Evolutionary conservation across 2,329 filamentous ascomycete species (phyloP).

Genomic region (Paecilomyces dactylethromorphus): DNA sequence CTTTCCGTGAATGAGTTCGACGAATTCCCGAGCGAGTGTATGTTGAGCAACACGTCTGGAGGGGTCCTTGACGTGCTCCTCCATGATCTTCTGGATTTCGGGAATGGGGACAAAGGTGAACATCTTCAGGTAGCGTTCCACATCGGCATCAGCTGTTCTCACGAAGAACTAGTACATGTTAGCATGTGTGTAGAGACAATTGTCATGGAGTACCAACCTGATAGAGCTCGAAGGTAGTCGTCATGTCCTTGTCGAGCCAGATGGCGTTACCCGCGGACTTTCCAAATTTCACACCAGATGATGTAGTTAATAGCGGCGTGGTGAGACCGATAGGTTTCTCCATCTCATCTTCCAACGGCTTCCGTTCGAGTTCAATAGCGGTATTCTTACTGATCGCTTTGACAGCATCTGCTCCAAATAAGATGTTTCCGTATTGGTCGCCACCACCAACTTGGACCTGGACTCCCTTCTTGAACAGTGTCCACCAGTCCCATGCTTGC

Average conservation of each 20-base stretch:
- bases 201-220: slow-evolving; percentile 36
- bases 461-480: slow-evolving; percentile 65
- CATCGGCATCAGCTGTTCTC: slow-evolving; percentile 70
- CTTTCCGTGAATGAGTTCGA: slow-evolving; percentile 70
- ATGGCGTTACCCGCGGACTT: slow-evolving; percentile 92
- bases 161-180: slow-evolving; percentile 64
- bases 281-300: slow-evolving; percentile 82
- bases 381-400: slow-evolving; percentile 60
- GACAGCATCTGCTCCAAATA: slow-evolving; percentile 79
- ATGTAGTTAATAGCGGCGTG: slow-evolving; percentile 79
- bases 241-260: slow-evolving; percentile 81
- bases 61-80: slow-evolving; percentile 60
- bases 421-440: slow-evolving; percentile 95
- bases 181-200: slow-evolving; percentile 8
- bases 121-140: slow-evolving; percentile 75
- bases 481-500: slow-evolving; percentile 96
- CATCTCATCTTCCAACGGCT: slow-evolving; percentile 29
- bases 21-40: slow-evolving; percentile 71
- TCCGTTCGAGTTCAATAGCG: slow-evolving; percentile 28
- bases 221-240: slow-evolving; percentile 78
- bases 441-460: slow-evolving; percentile 90
- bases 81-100: slow-evolving; percentile 63
- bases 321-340: slow-evolving; percentile 72
- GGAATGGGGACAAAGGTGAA: slow-evolving; percentile 79
- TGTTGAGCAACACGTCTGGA: slow-evolving; percentile 75